A percentile compares a stretch with the other conserved stretches of the same genome.
phyloP scores from a whole-genome alignment of 352 stramenopile species.

The Detonula confervacea region DNA sequence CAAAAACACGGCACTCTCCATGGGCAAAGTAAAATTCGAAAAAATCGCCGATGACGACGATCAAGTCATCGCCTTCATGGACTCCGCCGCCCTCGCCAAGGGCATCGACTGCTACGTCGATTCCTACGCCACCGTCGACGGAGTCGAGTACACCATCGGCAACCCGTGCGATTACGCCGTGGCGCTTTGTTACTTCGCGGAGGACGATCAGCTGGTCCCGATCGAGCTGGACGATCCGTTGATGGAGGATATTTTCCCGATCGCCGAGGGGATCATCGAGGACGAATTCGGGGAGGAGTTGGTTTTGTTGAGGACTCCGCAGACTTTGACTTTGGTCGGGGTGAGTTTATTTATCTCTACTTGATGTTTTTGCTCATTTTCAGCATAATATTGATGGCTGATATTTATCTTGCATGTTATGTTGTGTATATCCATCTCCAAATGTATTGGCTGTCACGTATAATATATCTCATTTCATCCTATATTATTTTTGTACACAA shows the following conservation, averaged over 20 bases:
- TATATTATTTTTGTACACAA: too few relatives aligned
- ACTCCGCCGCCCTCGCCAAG: conserved; percentile 51
- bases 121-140: conserved; percentile 66
- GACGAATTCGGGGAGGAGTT: conserved; percentile 86
- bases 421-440: too few relatives aligned
- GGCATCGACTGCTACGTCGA: conserved; percentile 85
- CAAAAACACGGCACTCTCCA: neutral
- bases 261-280: conserved; percentile 80
- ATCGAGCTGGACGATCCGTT: conserved; percentile 78
- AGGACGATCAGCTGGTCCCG: conserved; percentile 67
- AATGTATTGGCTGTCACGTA: too few relatives aligned
- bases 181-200: conserved; percentile 80
- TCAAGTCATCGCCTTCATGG: conserved; percentile 79
- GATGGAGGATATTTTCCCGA: conserved; percentile 83
- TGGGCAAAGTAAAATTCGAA: conserved; percentile 42
- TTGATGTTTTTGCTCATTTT: too few relatives aligned
- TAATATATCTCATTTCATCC: too few relatives aligned
- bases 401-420: conserved; percentile 5
- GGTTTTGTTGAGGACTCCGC: conserved; percentile 75
- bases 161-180: conserved; percentile 82
- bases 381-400: too few relatives aligned
- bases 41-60: conserved; percentile 58
- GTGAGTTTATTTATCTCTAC: conserved; percentile 20
- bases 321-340: conserved; percentile 83
- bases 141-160: conserved; percentile 82